Conservation (phyloP, 2,329 filamentous ascomycete species). For the Cladophialophora immunda region DNA sequence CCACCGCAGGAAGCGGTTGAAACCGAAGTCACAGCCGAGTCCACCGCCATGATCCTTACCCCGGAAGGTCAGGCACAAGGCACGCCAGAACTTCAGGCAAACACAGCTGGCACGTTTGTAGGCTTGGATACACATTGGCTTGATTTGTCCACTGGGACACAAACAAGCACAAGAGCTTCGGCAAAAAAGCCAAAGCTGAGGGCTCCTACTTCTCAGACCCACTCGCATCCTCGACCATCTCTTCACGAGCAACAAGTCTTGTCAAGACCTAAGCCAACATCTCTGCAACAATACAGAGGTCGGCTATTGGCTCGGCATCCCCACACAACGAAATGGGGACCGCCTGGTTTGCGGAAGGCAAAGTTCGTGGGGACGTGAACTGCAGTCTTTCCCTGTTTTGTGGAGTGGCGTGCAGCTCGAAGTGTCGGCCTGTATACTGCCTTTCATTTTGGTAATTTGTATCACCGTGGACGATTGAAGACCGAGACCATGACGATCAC, state of each 20-base stretch:
- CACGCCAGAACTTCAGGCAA: background rate
- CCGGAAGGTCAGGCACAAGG: background rate
- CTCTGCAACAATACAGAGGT: slow-evolving; percentile 26
- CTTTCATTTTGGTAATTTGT: background rate
- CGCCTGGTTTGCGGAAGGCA: slow-evolving; percentile 21
- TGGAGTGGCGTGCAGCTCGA: background rate
- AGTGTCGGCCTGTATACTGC: background rate
- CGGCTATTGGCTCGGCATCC: slow-evolving; percentile 23
- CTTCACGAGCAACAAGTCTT: background rate
- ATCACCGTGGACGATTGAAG: background rate
- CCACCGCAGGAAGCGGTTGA: background rate
- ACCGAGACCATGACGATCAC: background rate
- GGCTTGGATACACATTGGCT: background rate
- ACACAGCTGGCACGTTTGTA: background rate
- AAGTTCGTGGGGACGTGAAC: slow-evolving; percentile 31
- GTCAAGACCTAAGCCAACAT: slow-evolving; percentile 17
- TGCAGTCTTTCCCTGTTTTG: background rate
- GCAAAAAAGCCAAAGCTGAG: background rate
- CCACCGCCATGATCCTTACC: background rate
- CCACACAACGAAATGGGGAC: slow-evolving; percentile 23
- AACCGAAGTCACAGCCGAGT: background rate
- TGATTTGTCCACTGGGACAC: background rate
- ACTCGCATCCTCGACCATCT: background rate
- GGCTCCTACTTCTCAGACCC: background rate
- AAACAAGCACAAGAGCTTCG: background rate